Evolutionary conservation across 495 filamentous ascomycete genomes (phyloP).

Genomic region (Penicillium argentinense): DNA sequence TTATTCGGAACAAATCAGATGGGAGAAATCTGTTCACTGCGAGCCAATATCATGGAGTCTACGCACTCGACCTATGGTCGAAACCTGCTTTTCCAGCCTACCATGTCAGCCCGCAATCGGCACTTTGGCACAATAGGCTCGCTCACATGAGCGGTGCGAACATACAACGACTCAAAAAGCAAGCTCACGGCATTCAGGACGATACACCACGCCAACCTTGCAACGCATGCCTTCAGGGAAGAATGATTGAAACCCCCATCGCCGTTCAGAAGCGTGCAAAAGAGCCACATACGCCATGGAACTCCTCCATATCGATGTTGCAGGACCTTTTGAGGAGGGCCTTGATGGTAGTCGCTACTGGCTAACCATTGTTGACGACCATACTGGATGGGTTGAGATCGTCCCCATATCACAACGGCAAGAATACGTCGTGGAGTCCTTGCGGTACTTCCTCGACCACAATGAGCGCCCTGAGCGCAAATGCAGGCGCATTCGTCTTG

Average conservation of each 20-base stretch:
- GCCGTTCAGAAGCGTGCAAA: neutral
- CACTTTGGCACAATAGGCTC: conserved; percentile 16
- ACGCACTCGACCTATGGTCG: conserved; percentile 13
- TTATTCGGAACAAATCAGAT: conserved; percentile 10
- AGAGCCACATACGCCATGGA: conserved; percentile 23
- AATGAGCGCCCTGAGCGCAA: conserved; percentile 23
- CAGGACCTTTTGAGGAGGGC: conserved; percentile 20
- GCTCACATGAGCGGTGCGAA: conserved; percentile 12
- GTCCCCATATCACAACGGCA: conserved; percentile 12
- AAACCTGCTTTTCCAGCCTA: conserved; percentile 16
- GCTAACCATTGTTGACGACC: conserved; percentile 23
- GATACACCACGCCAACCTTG: conserved; percentile 8
- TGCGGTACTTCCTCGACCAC: conserved; percentile 21
- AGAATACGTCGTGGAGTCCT: conserved; percentile 14
- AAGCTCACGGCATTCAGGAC: conserved; percentile 11
- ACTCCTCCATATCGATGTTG: conserved; percentile 22
- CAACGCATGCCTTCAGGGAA: conserved; percentile 13
- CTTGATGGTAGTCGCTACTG: conserved; percentile 23
- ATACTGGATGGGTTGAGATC: conserved; percentile 17
- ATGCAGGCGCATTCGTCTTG: conserved; percentile 19
- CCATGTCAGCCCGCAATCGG: conserved; percentile 14
- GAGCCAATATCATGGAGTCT: conserved; percentile 15
- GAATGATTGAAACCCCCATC: conserved; percentile 22
- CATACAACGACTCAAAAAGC: conserved; percentile 6
- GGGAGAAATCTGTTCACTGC: conserved; percentile 14